Base-by-base conservation (phyloP, 202 grass and related monocot species). In the Eragrostis tef region DNA sequence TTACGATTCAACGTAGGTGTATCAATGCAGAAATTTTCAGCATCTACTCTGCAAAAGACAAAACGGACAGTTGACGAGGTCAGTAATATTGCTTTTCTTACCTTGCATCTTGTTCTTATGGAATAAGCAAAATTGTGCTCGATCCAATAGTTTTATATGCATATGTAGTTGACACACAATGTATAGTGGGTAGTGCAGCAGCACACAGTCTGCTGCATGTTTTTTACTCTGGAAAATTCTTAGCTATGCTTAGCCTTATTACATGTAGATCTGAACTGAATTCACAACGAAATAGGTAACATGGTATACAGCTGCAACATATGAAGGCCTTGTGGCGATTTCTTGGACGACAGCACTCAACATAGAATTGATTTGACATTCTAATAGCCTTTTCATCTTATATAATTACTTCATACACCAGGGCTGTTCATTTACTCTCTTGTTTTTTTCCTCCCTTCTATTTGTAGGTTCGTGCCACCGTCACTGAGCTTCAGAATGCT, bases 11-110 rank as follows among this genome's bases (percentile, higher is more conserved):
- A 98, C 86, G 86, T 86, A 26, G 94, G 94, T 22, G 92, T 98
- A 70, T 93, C 94, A 70, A 98, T 98, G 94, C 94, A 98, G 79
- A 98, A 98, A 77, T 98, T 94, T 78, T 98, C 94, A 68, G 92
- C 92, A 60, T 94, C 90, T 47, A 98, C 94, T 60, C 82, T 98
- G 34, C 94, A 98, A 79, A 98, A 98, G 86, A 86, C 88, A 62
- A 94, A 98, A 82, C 79, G 90, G 75, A 93, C 92, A 79, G 94
- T 89, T 89, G 92, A 98, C 17, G 94, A 98, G 88, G 94, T 91
- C 29, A 79, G 63, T 71, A 41, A 19, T 54, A 13, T 20, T 85
- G 36, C 21, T 74, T 61, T 57, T 51, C 19, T 81, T 70, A 61
- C 20, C 63, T 39, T 80, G 44, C 45, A 78, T 83, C 13, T 83